Conservation (phyloP, 73 alveolate genomes). For the Halteria grandinella region DNA sequence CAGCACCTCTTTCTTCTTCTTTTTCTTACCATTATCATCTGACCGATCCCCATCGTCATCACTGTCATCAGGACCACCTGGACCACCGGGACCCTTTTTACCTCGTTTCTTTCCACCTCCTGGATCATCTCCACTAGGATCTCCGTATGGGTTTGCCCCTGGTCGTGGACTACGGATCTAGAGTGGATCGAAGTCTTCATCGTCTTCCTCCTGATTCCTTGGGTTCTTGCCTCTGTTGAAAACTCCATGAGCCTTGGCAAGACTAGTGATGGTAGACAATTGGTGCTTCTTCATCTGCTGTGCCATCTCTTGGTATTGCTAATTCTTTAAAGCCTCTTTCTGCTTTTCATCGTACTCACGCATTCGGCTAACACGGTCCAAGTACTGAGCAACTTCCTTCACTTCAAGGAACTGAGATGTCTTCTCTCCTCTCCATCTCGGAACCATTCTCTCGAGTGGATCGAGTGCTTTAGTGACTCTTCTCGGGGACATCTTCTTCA, state of each 20-base stretch:
- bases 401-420: background rate
- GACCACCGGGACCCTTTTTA: too few species aligned
- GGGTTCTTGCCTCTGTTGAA: background rate
- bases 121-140: too few species aligned
- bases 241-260: background rate
- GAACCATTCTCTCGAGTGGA: background rate
- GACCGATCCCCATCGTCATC: too few species aligned
- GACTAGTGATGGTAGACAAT: constrained; percentile 2
- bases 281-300: background rate
- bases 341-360: background rate
- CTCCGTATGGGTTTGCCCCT: too few species aligned
- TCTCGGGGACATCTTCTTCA: too few species aligned
- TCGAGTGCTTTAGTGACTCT: too few species aligned
- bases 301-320: too few species aligned
- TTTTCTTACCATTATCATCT: background rate
- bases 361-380: background rate
- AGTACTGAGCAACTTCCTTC: background rate
- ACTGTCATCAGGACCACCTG: too few species aligned
- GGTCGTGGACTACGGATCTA: too few species aligned
- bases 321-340: background rate
- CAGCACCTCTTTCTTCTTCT: background rate
- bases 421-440: constrained; percentile 1
- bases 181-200: too few species aligned
- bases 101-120: too few species aligned
- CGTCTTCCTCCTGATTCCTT: too few species aligned